Conservation (phyloP, 495 filamentous ascomycete genomes). For the Podospora didyma region DNA sequence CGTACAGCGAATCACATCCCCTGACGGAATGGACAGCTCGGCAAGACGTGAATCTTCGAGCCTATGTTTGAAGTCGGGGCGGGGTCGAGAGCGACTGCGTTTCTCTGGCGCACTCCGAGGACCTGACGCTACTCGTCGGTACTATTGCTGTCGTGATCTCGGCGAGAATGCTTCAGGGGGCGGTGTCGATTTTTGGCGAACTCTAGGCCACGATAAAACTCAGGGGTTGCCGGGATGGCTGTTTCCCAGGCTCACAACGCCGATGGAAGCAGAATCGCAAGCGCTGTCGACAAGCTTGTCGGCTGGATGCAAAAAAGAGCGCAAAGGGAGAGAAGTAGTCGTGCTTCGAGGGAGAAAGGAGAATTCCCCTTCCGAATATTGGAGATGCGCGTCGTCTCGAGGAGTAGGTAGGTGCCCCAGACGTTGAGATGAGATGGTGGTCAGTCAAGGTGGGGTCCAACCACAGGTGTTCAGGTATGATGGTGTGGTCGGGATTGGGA, state of each 20-base stretch:
- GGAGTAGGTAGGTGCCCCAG: not conserved
- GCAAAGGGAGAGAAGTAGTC: not conserved
- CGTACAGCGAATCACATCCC: not conserved
- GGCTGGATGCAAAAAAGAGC: too few relatives aligned
- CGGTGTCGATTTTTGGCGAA: not conserved
- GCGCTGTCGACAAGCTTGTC: too few relatives aligned
- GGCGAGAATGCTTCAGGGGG: not conserved
- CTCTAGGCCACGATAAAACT: not conserved
- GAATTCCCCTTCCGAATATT: constrained; percentile 1
- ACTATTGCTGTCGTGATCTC: not conserved
- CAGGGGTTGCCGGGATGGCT: not conserved
- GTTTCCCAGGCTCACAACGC: too few relatives aligned
- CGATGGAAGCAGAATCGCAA: too few relatives aligned
- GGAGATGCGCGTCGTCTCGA: constrained; percentile 10
- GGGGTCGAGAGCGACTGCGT: not conserved
- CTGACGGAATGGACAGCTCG: not conserved
- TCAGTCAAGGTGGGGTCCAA: constrained; percentile 26
- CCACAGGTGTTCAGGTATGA: constrained; percentile 1
- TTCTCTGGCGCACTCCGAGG: not conserved
- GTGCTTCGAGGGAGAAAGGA: not conserved
- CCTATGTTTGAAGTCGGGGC: not conserved
- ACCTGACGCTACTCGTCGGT: not conserved
- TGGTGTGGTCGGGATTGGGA: not conserved
- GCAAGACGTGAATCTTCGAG: not conserved
- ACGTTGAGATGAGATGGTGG: not conserved